Conservation (phyloP, 2,329 filamentous ascomycete genomes). For the Botrytis fragariae region DNA sequence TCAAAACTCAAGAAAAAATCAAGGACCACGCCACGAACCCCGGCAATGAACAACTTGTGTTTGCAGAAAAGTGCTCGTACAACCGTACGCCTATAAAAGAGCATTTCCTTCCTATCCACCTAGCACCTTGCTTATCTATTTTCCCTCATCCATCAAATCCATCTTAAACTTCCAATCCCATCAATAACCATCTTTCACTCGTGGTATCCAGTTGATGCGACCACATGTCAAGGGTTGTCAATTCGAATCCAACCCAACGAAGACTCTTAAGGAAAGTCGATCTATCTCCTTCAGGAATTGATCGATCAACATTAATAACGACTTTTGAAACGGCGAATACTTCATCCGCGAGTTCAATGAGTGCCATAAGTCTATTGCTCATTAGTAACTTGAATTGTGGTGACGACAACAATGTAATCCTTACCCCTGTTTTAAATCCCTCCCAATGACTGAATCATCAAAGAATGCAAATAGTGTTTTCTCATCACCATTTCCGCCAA, state of each 20-base stretch:
- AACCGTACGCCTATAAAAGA: conserved; percentile 6
- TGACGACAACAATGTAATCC: conserved; percentile 36
- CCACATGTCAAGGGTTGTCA: conserved; percentile 78
- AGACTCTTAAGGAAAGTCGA: conserved; percentile 75
- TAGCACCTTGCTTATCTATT: conserved; percentile 6
- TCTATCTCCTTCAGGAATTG: conserved; percentile 58
- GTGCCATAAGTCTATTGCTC: conserved; percentile 68
- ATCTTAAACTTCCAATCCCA: conserved; percentile 77
- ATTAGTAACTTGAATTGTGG: conserved; percentile 36
- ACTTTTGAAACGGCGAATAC: conserved; percentile 75
- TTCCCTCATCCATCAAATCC: neutral
- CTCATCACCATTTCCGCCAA: conserved; percentile 66
- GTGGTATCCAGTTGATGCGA: conserved; percentile 60
- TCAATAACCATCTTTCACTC: conserved; percentile 79
- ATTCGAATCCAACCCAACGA: conserved; percentile 89
- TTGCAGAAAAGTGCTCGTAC: conserved; percentile 8
- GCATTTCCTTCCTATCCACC: neutral
- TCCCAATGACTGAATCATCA: conserved; percentile 66
- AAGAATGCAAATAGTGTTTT: conserved; percentile 88
- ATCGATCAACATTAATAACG: conserved; percentile 77
- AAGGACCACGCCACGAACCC: conserved; percentile 13
- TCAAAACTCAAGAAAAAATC: neutral
- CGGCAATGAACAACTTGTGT: conserved; percentile 8
- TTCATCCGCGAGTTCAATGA: conserved; percentile 81
- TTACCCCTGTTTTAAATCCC: conserved; percentile 85